phyloP scores from a whole-genome alignment of 208 protist genomes.

The Angomonas deanei region DNA sequence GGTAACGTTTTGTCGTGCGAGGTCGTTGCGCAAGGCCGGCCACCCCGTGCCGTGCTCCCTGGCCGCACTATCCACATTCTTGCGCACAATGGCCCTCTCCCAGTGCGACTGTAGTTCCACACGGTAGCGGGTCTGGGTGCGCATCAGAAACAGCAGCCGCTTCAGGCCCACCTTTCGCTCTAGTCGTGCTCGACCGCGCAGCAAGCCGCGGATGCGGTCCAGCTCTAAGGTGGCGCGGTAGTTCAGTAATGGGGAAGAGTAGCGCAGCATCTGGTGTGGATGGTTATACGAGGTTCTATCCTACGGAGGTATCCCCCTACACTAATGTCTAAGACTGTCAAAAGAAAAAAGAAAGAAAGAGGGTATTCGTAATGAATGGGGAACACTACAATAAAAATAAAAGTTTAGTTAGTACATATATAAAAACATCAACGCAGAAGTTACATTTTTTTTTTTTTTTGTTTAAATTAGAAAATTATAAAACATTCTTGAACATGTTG shows the following conservation, averaged over 20 bases:
- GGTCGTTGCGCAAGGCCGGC: constrained; percentile 70
- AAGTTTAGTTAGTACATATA: too few species aligned
- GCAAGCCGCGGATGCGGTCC: constrained; percentile 73
- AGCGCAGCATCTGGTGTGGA: constrained; percentile 43
- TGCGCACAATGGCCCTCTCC: constrained; percentile 76
- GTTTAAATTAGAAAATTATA: too few species aligned
- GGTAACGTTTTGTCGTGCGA: constrained; percentile 78
- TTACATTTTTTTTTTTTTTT: too few species aligned
- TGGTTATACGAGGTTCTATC: neutral
- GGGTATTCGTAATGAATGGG: too few species aligned
- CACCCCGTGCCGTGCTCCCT: constrained; percentile 78
- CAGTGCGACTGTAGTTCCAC: constrained; percentile 80
- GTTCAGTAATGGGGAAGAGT: constrained; percentile 27
- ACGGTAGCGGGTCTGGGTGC: constrained; percentile 84
- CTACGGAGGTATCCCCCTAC: neutral
- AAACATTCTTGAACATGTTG: too few species aligned
- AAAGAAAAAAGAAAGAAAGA: constrained; percentile 13
- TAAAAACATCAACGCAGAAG: too few species aligned
- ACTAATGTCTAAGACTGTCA: neutral
- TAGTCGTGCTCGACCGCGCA: constrained; percentile 73
- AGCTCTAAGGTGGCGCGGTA: constrained; percentile 77
- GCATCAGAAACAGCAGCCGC: constrained; percentile 82
- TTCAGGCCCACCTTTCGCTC: constrained; percentile 83
- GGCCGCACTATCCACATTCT: constrained; percentile 84
- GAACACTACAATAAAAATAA: too few species aligned